Evolutionary conservation across 345 rosid species (phyloP).

Genomic region (Salix udensis): DNA sequence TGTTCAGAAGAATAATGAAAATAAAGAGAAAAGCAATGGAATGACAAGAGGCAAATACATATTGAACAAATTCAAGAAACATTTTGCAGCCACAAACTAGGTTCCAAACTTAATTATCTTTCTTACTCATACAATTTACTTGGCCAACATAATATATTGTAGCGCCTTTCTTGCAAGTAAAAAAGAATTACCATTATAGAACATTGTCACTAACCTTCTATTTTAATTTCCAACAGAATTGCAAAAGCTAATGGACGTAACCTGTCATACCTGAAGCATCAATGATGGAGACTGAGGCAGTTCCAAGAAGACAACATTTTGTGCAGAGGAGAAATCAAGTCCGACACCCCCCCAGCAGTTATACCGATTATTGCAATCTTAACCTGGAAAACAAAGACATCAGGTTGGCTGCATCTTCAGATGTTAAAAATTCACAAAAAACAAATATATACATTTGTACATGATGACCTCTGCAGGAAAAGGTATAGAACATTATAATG

Average conservation of each 20-base stretch:
- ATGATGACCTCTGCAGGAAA: neutral
- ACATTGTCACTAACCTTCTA: neutral
- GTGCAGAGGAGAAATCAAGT: constrained; percentile 87
- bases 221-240: neutral
- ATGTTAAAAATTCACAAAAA: neutral
- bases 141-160: no score
- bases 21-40: neutral
- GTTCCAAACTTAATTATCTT: neutral
- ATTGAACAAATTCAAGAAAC: neutral
- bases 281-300: constrained; percentile 78
- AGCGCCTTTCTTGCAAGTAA: neutral
- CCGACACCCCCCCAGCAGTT: constrained; percentile 96
- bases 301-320: constrained; percentile 86
- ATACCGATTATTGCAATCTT: constrained; percentile 84
- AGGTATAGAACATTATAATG: no score
- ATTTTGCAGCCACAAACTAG: neutral
- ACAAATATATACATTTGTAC: neutral
- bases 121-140: neutral
- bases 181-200: neutral
- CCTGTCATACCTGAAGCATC: constrained; percentile 77
- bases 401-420: neutral
- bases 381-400: constrained; percentile 38
- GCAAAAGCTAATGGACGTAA: neutral
- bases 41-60: neutral
- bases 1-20: neutral